A percentile compares a stretch with the other conserved stretches of the same genome.
Conservation (phyloP, 164 flowering plant species). For the Euptelea pleiosperma region DNA sequence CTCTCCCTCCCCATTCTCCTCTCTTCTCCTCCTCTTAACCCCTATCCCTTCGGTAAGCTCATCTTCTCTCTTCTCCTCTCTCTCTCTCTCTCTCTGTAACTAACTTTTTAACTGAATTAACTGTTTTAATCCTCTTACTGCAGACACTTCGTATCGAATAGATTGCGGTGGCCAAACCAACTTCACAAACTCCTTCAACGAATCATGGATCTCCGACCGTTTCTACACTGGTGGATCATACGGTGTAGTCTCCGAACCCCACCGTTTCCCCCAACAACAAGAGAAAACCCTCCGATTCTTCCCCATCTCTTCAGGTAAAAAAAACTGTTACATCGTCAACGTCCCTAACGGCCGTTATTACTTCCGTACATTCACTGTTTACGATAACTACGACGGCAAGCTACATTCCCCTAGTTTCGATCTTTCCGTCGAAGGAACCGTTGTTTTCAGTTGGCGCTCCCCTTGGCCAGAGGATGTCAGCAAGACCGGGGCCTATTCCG, state of each 20-base stretch:
- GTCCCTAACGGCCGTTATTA: conserved; percentile 62
- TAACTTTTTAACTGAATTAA: conserved; percentile 14
- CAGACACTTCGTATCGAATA: conserved; percentile 50
- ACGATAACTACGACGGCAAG: conserved; percentile 90
- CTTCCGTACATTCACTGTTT: conserved; percentile 81
- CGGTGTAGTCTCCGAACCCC: conserved; percentile 76
- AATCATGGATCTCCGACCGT: conserved; percentile 77
- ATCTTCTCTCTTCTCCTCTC: neutral
- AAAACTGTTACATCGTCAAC: conserved; percentile 82
- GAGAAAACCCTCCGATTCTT: conserved; percentile 87
- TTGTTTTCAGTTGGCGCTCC: conserved; percentile 82
- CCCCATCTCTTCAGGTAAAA: conserved; percentile 82
- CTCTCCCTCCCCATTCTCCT: conserved; percentile 22
- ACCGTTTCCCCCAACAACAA: conserved; percentile 44
- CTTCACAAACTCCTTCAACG: conserved; percentile 56
- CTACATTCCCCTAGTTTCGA: conserved; percentile 81
- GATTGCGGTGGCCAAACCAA: conserved; percentile 72
- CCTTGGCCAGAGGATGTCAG: conserved; percentile 69
- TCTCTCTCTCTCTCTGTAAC: conserved; percentile 5
- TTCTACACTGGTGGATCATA: conserved; percentile 67
- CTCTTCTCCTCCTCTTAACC: conserved; percentile 15
- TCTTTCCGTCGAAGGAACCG: conserved; percentile 77
- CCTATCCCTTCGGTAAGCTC: conserved; percentile 21
- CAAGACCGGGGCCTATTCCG: conserved; percentile 83
- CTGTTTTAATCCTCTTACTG: conserved; percentile 2